Evolutionary conservation across 805 yeast genomes (phyloP).

Genomic region (Starmerella scarabaei): DNA sequence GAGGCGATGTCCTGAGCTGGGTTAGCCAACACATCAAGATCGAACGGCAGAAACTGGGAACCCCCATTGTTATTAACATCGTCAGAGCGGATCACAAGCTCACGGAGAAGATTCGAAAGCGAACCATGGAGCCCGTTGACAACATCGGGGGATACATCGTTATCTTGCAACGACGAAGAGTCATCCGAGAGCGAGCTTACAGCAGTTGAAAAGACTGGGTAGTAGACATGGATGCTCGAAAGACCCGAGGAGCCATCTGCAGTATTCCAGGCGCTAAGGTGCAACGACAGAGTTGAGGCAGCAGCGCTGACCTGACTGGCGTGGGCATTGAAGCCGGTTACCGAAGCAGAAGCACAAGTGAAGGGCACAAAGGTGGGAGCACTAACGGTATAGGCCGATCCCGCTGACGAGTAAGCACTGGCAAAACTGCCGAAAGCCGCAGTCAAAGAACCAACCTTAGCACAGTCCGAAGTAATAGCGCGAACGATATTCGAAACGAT

Average conservation of each 20-base stretch:
- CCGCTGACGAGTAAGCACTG: slow-evolving; percentile 11
- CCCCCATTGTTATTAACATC: slow-evolving; percentile 20
- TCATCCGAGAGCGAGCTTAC: not conserved
- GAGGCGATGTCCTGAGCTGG: slow-evolving; percentile 19
- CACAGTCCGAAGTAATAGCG: slow-evolving; percentile 13
- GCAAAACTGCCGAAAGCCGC: slow-evolving; percentile 9
- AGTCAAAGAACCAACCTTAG: slow-evolving; percentile 5
- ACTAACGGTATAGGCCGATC: slow-evolving; percentile 8
- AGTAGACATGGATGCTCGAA: too few relatives aligned
- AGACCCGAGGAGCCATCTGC: too few relatives aligned
- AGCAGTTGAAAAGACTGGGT: too few relatives aligned
- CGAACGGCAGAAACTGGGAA: slow-evolving; percentile 18
- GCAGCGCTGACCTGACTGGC: too few relatives aligned
- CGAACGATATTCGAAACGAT: slow-evolving; percentile 15
- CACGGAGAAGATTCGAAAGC: slow-evolving; percentile 15
- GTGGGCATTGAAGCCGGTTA: too few relatives aligned
- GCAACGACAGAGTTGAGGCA: too few relatives aligned
- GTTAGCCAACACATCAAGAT: slow-evolving; percentile 16
- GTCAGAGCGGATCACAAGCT: slow-evolving; percentile 19
- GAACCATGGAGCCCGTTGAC: slow-evolving; percentile 9
- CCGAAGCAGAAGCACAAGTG: too few relatives aligned
- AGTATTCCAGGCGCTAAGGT: too few relatives aligned
- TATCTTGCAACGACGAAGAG: not conserved
- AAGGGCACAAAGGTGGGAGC: slow-evolving; percentile 1
- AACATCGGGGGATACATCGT: slow-evolving; percentile 8